These are phyloP conservation scores for Talaromyces albobiverticillius DNA, from an alignment of 2,329 filamentous ascomycete genomes.

Conservation along the genomic window DNA sequence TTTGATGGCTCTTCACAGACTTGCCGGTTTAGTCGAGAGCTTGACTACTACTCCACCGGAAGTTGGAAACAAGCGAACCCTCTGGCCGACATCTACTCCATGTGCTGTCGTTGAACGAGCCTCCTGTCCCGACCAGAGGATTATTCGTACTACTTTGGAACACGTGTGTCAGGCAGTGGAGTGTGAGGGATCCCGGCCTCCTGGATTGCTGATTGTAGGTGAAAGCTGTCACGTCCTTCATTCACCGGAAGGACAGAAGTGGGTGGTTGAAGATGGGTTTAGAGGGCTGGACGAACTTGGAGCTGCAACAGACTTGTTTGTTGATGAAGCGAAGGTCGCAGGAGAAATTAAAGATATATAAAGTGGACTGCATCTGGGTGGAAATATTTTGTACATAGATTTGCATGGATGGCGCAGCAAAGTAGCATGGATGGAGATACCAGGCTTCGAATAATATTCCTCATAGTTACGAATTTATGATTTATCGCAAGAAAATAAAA, in stretches of 20 bases:
- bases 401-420: neutral
- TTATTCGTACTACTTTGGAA: conserved; percentile 81
- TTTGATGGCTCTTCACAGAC: conserved; percentile 88
- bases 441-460: neutral
- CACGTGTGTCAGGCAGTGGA: conserved; percentile 80
- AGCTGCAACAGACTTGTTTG: conserved; percentile 21
- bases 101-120: conserved; percentile 93
- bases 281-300: conserved; percentile 61
- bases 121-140: conserved; percentile 88
- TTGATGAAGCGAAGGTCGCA: neutral
- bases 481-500: neutral
- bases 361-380: neutral
- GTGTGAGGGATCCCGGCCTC: conserved; percentile 82
- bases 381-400: neutral
- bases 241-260: conserved; percentile 59
- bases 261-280: conserved; percentile 87
- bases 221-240: conserved; percentile 76
- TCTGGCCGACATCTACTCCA: conserved; percentile 74
- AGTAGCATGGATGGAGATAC: neutral
- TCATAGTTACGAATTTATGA: neutral
- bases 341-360: neutral
- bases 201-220: conserved; percentile 83
- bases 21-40: conserved; percentile 69
- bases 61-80: neutral
- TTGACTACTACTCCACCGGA: conserved; percentile 47